These are phyloP conservation scores for Athelia psychrophila DNA, from an alignment of 1,284 basidiomycete genomes.

Conservation along the genomic window DNA sequence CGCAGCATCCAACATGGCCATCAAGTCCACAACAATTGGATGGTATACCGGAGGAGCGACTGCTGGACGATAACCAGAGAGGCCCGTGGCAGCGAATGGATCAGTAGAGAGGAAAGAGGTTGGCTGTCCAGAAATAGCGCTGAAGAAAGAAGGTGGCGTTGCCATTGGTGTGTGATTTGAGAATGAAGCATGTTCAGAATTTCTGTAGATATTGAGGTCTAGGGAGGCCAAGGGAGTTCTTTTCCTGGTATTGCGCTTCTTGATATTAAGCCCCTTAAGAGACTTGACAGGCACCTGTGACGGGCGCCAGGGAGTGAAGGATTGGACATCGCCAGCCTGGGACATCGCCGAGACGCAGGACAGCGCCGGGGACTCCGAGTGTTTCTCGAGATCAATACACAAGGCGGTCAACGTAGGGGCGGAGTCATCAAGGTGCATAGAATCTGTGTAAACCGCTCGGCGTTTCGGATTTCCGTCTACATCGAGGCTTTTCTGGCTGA, in stretches of 20 bases:
- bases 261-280: background rate
- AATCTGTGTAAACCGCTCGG: background rate
- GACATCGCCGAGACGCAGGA: no score
- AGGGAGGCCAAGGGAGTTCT: background rate
- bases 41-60: background rate
- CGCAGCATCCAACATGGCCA: background rate
- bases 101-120: background rate
- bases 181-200: background rate
- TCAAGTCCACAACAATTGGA: conserved; percentile 1
- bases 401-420: background rate
- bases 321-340: no score
- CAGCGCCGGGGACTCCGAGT: no score
- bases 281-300: no score
- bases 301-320: no score
- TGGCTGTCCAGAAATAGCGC: background rate
- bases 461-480: background rate
- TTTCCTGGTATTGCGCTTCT: background rate
- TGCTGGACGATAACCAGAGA: background rate
- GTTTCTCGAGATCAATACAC: background rate
- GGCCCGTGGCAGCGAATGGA: background rate
- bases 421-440: background rate
- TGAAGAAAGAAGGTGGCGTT: background rate
- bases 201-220: background rate
- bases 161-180: background rate
- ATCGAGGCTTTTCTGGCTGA: background rate